These are phyloP conservation scores for Candida montana DNA, from an alignment of 805 yeast genomes.

Conservation along the genomic window DNA sequence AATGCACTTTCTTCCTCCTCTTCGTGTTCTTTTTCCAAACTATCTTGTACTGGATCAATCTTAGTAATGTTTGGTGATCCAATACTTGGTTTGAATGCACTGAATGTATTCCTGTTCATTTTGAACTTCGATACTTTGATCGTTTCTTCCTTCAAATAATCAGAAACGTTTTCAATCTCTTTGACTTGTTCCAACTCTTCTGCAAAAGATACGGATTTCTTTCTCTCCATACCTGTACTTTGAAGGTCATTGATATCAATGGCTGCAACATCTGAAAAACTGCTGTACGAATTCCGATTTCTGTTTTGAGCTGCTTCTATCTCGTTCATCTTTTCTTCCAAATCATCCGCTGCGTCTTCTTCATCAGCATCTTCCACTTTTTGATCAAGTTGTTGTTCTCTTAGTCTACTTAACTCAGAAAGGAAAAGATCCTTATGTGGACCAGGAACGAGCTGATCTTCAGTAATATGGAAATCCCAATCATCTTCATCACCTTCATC, in stretches of 20 bases:
- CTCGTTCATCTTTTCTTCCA: constrained; percentile 1
- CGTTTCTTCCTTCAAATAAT: constrained; percentile 32
- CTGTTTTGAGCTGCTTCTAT: constrained; percentile 10
- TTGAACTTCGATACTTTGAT: constrained; percentile 20
- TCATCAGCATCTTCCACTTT: constrained; percentile 8
- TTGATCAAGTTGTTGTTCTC: constrained; percentile 7
- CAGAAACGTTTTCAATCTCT: constrained; percentile 54
- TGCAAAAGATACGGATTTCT: constrained; percentile 52
- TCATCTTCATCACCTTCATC: constrained; percentile 19
- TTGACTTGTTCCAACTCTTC: constrained; percentile 44
- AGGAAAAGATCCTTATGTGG: constrained; percentile 17
- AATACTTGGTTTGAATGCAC: background rate
- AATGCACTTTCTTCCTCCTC: constrained; percentile 5
- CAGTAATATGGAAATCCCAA: constrained; percentile 13
- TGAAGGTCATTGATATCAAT: too few species aligned
- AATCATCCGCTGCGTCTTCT: background rate
- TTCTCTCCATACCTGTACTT: too few species aligned
- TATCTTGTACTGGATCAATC: too few species aligned
- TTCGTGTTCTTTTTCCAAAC: too few species aligned
- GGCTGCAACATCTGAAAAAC: too few species aligned
- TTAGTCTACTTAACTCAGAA: constrained; percentile 18
- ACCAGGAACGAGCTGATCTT: constrained; percentile 17
- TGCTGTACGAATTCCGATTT: background rate
- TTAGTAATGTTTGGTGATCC: background rate
- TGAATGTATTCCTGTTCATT: constrained; percentile 7